These are phyloP conservation scores for Tetraselmis striata DNA, from an alignment of 139 green algal species.

Conservation along the genomic window DNA sequence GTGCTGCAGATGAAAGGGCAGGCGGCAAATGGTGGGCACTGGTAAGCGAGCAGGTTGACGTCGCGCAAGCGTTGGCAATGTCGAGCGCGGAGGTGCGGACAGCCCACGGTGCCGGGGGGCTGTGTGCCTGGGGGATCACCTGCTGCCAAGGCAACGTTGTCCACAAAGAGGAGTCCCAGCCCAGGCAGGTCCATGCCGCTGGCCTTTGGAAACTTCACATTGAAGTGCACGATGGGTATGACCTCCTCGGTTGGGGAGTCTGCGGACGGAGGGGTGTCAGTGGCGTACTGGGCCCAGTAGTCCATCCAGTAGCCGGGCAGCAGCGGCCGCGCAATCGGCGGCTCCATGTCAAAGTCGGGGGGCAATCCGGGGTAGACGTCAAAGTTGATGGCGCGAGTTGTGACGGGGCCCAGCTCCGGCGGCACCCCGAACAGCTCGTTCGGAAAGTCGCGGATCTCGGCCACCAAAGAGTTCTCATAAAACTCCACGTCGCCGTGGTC, in stretches of 20 bases:
- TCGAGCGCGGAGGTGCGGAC: too few species aligned
- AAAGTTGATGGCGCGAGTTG: neutral
- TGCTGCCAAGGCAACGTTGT: neutral
- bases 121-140: neutral
- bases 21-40: too few species aligned
- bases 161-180: neutral
- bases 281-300: neutral
- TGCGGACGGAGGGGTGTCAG: neutral
- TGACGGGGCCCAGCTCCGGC: neutral
- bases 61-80: too few species aligned
- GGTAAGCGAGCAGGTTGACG: too few species aligned
- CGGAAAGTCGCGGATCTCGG: neutral
- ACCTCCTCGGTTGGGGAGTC: neutral
- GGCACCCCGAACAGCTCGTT: neutral
- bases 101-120: too few species aligned
- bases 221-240: neutral
- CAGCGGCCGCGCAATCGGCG: neutral
- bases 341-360: neutral
- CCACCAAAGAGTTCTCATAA: too few species aligned
- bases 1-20: too few species aligned
- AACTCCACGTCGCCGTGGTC: neutral
- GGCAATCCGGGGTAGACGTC: neutral
- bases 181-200: neutral
- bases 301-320: neutral
- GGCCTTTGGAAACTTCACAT: neutral